Conservation (phyloP, 495 filamentous ascomycete species). For the Aspergillus leporis region DNA sequence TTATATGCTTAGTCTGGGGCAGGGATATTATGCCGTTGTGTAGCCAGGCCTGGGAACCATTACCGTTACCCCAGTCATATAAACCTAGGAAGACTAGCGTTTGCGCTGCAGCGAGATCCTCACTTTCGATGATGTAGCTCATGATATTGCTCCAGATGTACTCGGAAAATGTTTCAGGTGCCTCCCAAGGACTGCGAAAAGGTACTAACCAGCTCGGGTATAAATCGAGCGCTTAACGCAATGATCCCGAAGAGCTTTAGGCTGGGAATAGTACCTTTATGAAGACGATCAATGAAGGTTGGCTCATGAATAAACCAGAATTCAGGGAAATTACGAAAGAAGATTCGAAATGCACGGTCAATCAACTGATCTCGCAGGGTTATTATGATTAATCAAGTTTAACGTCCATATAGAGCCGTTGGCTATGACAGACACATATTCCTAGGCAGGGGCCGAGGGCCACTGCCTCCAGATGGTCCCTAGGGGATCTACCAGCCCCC, state of each 20-base stretch:
- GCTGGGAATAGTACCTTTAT: not conserved
- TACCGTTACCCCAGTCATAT: slow-evolving; percentile 1
- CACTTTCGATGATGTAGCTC: slow-evolving; percentile 4
- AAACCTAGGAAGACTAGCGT: not conserved
- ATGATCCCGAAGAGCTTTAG: not conserved
- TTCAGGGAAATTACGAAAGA: slow-evolving; percentile 2
- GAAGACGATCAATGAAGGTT: not conserved
- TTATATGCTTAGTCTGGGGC: too few species aligned
- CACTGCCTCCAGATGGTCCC: too few species aligned
- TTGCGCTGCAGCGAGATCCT: not conserved
- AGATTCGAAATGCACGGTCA: not conserved
- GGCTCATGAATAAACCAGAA: slow-evolving; percentile 3
- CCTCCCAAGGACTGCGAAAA: not conserved
- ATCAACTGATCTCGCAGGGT: too few species aligned
- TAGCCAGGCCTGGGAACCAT: slow-evolving; percentile 4
- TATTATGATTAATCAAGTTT: too few species aligned
- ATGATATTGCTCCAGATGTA: slow-evolving; percentile 11
- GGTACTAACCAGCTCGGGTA: not conserved
- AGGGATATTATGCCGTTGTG: too few species aligned
- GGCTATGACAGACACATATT: too few species aligned
- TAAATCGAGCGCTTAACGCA: not conserved
- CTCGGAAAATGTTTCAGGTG: slow-evolving; percentile 8
- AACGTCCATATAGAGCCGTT: too few species aligned
- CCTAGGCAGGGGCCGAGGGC: too few species aligned
- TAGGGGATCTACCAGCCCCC: too few species aligned